Percentiles rank a stretch among this genome's conserved stretches.
Evolutionary conservation across 176 grass and related monocot genomes (phyloP).

Genomic region (Zea luxurians): DNA sequence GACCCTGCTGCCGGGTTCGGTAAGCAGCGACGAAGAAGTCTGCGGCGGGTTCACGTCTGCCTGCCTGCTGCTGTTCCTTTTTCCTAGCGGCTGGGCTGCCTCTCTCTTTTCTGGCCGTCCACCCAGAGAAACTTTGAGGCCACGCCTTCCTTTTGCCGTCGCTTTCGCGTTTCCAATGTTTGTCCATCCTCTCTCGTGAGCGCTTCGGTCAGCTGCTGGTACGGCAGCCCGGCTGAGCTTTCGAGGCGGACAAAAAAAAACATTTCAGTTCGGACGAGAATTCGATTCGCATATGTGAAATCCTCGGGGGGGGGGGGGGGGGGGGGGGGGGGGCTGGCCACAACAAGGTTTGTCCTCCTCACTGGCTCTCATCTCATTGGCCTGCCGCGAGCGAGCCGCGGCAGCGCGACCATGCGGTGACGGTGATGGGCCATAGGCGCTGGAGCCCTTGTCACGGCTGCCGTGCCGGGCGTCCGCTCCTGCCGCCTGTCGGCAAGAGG

Average conservation of each 20-base stretch:
- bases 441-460: too few species aligned
- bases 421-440: too few species aligned
- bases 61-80: neutral
- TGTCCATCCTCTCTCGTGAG: neutral
- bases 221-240: neutral
- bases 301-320: too few species aligned
- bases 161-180: neutral
- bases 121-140: conserved; percentile 5
- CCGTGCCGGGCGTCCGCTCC: too few species aligned
- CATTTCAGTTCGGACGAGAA: too few species aligned
- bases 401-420: too few species aligned
- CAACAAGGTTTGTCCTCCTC: too few species aligned
- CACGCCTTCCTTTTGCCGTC: neutral
- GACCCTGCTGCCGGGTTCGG: neutral
- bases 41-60: neutral
- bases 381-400: too few species aligned
- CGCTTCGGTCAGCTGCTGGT: neutral
- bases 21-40: conserved; percentile 9
- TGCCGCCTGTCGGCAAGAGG: too few species aligned
- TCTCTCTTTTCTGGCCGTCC: conserved; percentile 14
- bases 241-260: neutral
- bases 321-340: too few species aligned
- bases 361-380: too few species aligned
- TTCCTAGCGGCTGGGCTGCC: neutral
- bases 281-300: too few species aligned